phyloP scores from a whole-genome alignment of 2,329 filamentous ascomycete genomes.

The Ophiocordyceps polyrhachis-furcata region DNA sequence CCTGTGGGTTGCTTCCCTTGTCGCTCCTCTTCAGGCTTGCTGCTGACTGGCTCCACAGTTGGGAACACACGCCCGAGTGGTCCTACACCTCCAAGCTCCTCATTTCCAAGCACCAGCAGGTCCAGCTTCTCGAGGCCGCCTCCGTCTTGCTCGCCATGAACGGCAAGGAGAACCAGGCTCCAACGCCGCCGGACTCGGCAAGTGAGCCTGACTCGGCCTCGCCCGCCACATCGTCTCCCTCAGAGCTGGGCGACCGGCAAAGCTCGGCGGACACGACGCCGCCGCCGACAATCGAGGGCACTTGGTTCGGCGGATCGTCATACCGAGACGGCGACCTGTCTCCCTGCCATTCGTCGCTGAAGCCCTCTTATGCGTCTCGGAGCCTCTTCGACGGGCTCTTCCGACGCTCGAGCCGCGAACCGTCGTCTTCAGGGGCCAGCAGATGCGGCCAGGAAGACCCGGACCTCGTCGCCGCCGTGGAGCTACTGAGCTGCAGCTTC shows the following conservation, averaged over 20 bases:
- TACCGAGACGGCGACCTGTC: conserved; percentile 40
- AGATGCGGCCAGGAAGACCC: conserved; percentile 64
- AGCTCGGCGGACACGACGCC: conserved; percentile 90
- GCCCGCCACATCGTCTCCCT: conserved; percentile 63
- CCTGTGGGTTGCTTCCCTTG: conserved; percentile 55
- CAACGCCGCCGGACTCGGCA: conserved; percentile 46
- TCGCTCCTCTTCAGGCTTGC: not conserved
- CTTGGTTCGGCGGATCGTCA: conserved; percentile 30
- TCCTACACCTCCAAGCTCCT: conserved; percentile 90
- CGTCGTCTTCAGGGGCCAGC: conserved; percentile 61
- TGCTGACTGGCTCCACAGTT: conserved; percentile 37
- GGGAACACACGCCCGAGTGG: conserved; percentile 99
- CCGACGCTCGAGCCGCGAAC: conserved; percentile 60
- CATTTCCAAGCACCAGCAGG: conserved; percentile 98
- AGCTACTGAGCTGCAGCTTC: conserved; percentile 80
- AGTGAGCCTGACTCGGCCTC: conserved; percentile 73
- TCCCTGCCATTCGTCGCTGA: conserved; percentile 50
- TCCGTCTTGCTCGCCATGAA: conserved; percentile 94
- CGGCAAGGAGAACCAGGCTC: conserved; percentile 31
- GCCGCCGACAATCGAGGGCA: conserved; percentile 55
- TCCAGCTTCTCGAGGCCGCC: conserved; percentile 88
- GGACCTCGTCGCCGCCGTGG: conserved; percentile 76
- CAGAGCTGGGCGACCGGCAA: conserved; percentile 55
- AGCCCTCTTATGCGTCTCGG: conserved; percentile 16
- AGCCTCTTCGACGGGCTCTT: conserved; percentile 32